A percentile compares a stretch with the other conserved stretches of the same genome.
These are phyloP conservation scores for Globisporangium takayamanum DNA, from an alignment of 352 stramenopile species.

Conservation along the genomic window DNA sequence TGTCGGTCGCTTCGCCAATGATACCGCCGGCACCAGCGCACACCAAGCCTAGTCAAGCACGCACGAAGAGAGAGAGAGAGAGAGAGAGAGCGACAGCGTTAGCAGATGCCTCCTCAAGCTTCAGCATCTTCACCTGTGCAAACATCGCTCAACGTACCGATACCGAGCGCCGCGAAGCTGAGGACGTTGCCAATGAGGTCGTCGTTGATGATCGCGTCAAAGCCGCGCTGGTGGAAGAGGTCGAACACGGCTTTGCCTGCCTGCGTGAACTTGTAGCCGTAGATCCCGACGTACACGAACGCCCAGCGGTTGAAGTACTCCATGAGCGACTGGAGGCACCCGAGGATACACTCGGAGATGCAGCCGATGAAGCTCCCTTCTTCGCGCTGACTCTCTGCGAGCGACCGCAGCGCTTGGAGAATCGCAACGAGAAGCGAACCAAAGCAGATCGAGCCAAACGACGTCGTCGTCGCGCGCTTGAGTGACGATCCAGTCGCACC, in stretches of 20 bases:
- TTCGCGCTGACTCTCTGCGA: slow-evolving; percentile 64
- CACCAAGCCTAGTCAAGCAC: slow-evolving; percentile 41
- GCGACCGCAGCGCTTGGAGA: slow-evolving; percentile 81
- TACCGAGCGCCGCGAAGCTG: slow-evolving; percentile 81
- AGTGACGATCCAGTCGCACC: slow-evolving; percentile 83
- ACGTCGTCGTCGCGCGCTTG: slow-evolving; percentile 82
- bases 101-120: background rate
- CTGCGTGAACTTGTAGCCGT: slow-evolving; percentile 92
- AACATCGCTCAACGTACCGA: slow-evolving; percentile 38
- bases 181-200: slow-evolving; percentile 92
- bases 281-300: slow-evolving; percentile 93
- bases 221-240: slow-evolving; percentile 92
- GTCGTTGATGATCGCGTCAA: slow-evolving; percentile 95
- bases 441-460: slow-evolving; percentile 95
- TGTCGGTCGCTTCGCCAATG: slow-evolving; percentile 46
- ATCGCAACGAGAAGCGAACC: slow-evolving; percentile 92
- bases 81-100: background rate
- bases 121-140: background rate
- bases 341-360: slow-evolving; percentile 80
- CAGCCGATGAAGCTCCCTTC: slow-evolving; percentile 68
- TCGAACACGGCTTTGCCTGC: slow-evolving; percentile 90
- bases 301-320: slow-evolving; percentile 93
- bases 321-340: slow-evolving; percentile 80
- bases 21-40: slow-evolving; percentile 48
- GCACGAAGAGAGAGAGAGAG: no score